Percentiles rank a stretch among this genome's conserved stretches.
Evolutionary conservation across 805 yeast species (phyloP).

Genomic region (Priceomyces castillae): DNA sequence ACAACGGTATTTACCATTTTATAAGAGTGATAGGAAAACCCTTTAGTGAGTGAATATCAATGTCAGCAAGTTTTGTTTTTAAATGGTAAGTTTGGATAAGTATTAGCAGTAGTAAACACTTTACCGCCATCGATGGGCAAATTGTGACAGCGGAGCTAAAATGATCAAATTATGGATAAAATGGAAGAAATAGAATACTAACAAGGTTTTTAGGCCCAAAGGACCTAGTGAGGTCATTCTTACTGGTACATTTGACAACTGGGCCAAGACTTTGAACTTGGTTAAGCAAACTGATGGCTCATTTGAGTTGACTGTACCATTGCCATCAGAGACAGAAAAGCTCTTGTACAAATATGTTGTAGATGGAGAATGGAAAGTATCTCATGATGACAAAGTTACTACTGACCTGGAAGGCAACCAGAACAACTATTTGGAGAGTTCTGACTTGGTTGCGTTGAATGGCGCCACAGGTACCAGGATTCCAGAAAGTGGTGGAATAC

Average conservation of each 20-base stretch:
- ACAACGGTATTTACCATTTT: neutral
- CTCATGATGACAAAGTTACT: conserved; percentile 37
- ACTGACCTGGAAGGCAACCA: conserved; percentile 49
- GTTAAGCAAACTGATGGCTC: conserved; percentile 60
- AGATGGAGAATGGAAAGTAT: conserved; percentile 63
- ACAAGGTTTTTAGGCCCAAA: conserved; percentile 32
- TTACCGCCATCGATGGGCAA: too few species aligned
- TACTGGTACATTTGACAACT: conserved; percentile 69
- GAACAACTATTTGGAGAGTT: conserved; percentile 47
- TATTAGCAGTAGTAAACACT: too few species aligned
- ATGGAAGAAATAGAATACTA: neutral
- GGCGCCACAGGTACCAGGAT: conserved; percentile 20
- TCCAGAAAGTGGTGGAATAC: conserved; percentile 34
- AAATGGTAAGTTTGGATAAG: conserved; percentile 34
- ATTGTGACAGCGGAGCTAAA: too few species aligned
- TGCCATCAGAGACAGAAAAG: conserved; percentile 40
- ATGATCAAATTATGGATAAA: neutral
- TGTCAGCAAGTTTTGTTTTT: conserved; percentile 37
- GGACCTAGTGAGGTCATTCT: conserved; percentile 55
- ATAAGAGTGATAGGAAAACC: neutral
- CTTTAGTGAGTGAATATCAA: conserved; percentile 7
- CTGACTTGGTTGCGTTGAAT: conserved; percentile 27
- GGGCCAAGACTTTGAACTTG: conserved; percentile 58
- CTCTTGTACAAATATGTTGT: conserved; percentile 62
- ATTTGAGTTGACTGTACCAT: conserved; percentile 59